A percentile compares a stretch with the other conserved stretches of the same genome.
These are phyloP conservation scores for Colletotrichum spaethianum DNA, from an alignment of 2,329 filamentous ascomycete species.

Conservation along the genomic window DNA sequence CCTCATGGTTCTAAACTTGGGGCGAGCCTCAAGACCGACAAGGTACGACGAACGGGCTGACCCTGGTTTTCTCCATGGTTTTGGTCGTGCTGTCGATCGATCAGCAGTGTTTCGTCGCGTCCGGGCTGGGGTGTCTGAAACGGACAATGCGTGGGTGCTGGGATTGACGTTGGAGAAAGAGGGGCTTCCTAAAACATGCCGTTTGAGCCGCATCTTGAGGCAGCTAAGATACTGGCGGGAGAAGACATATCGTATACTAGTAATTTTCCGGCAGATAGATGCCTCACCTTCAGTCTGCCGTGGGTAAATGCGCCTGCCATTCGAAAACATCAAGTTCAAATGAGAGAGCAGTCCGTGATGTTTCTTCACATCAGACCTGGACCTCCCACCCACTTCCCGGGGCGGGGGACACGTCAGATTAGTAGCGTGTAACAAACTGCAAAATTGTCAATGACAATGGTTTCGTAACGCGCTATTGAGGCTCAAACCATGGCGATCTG, in stretches of 20 bases:
- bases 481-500: not conserved
- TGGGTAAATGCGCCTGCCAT: conserved; percentile 10
- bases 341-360: conserved; percentile 22
- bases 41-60: not conserved
- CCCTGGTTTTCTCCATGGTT: conserved; percentile 8
- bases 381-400: conserved; percentile 34
- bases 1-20: not conserved
- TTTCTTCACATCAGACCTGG: not conserved
- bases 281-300: conserved; percentile 6
- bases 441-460: not conserved
- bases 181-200: conserved; percentile 27
- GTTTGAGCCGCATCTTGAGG: conserved; percentile 40
- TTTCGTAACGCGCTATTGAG: conserved; percentile 9
- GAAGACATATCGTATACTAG: conserved; percentile 1
- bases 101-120: conserved; percentile 40
- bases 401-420: conserved; percentile 14
- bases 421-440: conserved; percentile 18
- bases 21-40: conserved; percentile 8
- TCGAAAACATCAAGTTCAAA: conserved; percentile 4
- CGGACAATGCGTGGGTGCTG: conserved; percentile 36
- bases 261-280: conserved; percentile 12
- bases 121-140: conserved; percentile 40
- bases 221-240: not conserved
- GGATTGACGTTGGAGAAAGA: conserved; percentile 35
- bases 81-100: conserved; percentile 34